phyloP scores from a whole-genome alignment of 2,329 filamentous ascomycete species.

The Diaporthe batatas region DNA sequence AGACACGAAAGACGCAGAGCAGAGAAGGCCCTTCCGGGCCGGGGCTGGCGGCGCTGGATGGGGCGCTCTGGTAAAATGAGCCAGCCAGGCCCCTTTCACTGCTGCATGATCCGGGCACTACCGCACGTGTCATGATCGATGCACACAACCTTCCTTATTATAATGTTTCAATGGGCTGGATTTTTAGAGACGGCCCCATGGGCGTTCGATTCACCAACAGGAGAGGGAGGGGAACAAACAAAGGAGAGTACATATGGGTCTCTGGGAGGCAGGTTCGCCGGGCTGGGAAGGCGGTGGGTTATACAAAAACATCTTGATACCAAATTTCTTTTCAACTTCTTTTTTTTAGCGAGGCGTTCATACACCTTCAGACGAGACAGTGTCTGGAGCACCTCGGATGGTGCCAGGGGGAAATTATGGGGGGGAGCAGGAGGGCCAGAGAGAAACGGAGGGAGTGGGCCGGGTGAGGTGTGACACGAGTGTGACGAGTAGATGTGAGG shows the following conservation, averaged over 20 bases:
- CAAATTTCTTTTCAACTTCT: slow-evolving; percentile 36
- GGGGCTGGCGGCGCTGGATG: slow-evolving; percentile 38
- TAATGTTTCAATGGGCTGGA: slow-evolving; percentile 30
- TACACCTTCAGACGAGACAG: slow-evolving; percentile 32
- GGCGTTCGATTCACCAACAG: neutral
- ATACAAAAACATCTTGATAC: slow-evolving; percentile 39
- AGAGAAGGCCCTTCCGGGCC: slow-evolving; percentile 46
- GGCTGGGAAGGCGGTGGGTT: slow-evolving; percentile 26
- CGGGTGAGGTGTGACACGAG: neutral
- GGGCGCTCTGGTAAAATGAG: slow-evolving; percentile 5
- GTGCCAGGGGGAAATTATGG: neutral
- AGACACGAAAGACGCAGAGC: slow-evolving; percentile 53
- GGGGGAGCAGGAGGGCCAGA: neutral
- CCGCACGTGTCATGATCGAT: slow-evolving; percentile 11
- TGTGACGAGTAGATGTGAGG: slow-evolving; percentile 24
- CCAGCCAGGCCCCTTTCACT: too few relatives aligned
- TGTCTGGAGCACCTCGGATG: slow-evolving; percentile 23
- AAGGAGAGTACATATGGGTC: slow-evolving; percentile 12
- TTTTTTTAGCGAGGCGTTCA: slow-evolving; percentile 41
- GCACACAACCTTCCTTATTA: slow-evolving; percentile 9
- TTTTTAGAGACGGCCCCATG: slow-evolving; percentile 2
- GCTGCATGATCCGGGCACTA: slow-evolving; percentile 5
- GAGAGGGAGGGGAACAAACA: neutral
- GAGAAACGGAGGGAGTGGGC: neutral
- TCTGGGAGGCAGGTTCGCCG: neutral